Percentiles rank a stretch among this genome's conserved stretches.
These are phyloP conservation scores for Pseudopithomyces chartarum DNA, from an alignment of 2,329 filamentous ascomycete species.

Conservation along the genomic window DNA sequence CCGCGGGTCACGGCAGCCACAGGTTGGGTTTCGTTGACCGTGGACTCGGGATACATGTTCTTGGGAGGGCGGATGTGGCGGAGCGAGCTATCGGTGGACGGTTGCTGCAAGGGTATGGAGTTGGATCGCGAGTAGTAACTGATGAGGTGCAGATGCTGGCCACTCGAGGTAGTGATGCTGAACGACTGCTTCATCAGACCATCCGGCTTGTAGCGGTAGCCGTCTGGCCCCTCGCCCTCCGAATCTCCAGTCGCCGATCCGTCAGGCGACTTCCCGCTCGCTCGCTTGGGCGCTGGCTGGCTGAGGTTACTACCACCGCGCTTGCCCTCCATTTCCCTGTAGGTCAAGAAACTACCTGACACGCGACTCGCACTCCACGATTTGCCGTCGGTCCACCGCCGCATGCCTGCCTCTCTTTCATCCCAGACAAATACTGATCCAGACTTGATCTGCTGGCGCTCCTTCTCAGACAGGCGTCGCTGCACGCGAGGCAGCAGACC, in stretches of 20 bases:
- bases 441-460: constrained; percentile 92
- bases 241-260: constrained; percentile 82
- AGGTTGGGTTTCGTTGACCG: constrained; percentile 81
- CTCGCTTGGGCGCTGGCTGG: constrained; percentile 43
- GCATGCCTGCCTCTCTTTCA: constrained; percentile 96
- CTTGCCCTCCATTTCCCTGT: constrained; percentile 99
- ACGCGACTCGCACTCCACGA: constrained; percentile 98
- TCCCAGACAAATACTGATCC: constrained; percentile 99
- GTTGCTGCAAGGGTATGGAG: constrained; percentile 76
- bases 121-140: constrained; percentile 91
- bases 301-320: constrained; percentile 74
- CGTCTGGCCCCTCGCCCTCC: constrained; percentile 66
- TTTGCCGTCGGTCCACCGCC: constrained; percentile 97
- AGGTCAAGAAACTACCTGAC: constrained; percentile 95
- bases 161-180: constrained; percentile 90
- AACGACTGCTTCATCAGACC: constrained; percentile 99
- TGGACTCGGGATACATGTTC: constrained; percentile 97
- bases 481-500: constrained; percentile 91
- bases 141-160: constrained; percentile 94
- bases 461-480: constrained; percentile 91
- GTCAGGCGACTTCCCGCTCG: constrained; percentile 77
- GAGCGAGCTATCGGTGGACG: constrained; percentile 78
- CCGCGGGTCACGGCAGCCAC: constrained; percentile 80
- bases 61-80: constrained; percentile 85
- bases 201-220: constrained; percentile 71